Percentiles rank a stretch among this genome's conserved stretches.
phyloP scores from a whole-genome alignment of 2,329 filamentous ascomycete species.

The Phoma sp. region DNA sequence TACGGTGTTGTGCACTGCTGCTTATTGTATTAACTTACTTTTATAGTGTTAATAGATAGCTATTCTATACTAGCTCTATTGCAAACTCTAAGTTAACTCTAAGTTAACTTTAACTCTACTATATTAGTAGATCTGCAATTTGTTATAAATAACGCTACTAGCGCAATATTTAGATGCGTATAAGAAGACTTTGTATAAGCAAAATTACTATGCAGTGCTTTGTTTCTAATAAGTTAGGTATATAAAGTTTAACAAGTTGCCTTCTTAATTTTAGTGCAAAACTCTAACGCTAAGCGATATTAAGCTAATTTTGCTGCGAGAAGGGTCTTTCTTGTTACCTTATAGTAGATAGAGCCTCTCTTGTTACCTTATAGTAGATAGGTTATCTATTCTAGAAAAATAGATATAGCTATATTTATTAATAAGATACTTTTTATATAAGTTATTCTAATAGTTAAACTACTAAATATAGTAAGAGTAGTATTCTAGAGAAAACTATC shows the following conservation, averaged over 20 bases:
- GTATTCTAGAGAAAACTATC: no score
- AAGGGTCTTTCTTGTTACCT: conserved; percentile 1
- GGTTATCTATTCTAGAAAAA: no score
- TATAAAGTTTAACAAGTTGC: conserved; percentile 1
- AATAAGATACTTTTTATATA: no score
- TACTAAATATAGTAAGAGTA: no score
- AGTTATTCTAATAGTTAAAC: no score
- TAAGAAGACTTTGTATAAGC: conserved; percentile 2
- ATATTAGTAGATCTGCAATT: background rate
- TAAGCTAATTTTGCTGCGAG: background rate
- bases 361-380: no score
- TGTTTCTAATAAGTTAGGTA: background rate
- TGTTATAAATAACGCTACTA: background rate
- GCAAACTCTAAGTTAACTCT: background rate
- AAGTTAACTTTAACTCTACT: background rate
- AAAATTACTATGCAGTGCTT: background rate
- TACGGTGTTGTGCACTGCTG: background rate
- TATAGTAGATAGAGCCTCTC: conserved; percentile 1
- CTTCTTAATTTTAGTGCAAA: background rate
- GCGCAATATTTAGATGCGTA: background rate
- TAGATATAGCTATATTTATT: no score
- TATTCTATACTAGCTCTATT: conserved; percentile 6
- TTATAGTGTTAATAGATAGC: conserved; percentile 1
- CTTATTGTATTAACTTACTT: conserved; percentile 4
- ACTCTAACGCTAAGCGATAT: conserved; percentile 1